Evolutionary conservation across 306 rosid species (phyloP), one percentile per base, ranked within the genome.

Genomic region (Trifolium dubium): DNA sequence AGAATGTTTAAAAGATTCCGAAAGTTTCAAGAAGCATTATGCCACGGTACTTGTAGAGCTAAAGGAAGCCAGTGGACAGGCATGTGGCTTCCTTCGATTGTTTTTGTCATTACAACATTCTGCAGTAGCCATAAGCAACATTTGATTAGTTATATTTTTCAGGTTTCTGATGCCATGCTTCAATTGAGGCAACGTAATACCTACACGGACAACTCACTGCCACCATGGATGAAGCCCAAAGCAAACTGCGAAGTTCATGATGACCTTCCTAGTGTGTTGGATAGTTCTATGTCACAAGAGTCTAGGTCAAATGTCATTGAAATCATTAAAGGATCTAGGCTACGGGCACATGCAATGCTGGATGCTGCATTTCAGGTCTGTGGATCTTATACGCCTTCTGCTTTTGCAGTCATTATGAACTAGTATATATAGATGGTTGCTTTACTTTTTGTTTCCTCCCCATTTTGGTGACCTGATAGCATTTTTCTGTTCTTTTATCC

Each of bases 41-140:
- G 89, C 92, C 75, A 89, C 74, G 86, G 91, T 91, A 89, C 97
- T 89, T 83, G 87, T 91, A 89, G 91, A 87, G 95, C 95, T 91
- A 83, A 87, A 89, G 91, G 95, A 91, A 91, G 97, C 95, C 95
- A 87, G 92, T 89, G 92, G 82, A 83, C 88, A 91, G 97, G 97
- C 97, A 87, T 89, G 97, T 86, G 94, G 93, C 98, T 90, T 92
- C 97, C 92, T 6, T 87, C 74, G 71, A 77, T 86, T 82, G 51
- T 73, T 73, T 58, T 6, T 51, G 72, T 62, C 17, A 31, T 11
- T 55, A 17, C 73, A 43, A 67, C 46, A 51, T 62, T 74, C 69
- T 79, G 37, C 23, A 3, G 54, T 69, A 67, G 32, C 75, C 69
- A 63, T 58, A 59, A 74, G 71, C 56, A 74, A 71, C 66, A 43